Base-by-base conservation (phyloP, 352 stramenopile species). In the Pythium vanterpoolii region DNA sequence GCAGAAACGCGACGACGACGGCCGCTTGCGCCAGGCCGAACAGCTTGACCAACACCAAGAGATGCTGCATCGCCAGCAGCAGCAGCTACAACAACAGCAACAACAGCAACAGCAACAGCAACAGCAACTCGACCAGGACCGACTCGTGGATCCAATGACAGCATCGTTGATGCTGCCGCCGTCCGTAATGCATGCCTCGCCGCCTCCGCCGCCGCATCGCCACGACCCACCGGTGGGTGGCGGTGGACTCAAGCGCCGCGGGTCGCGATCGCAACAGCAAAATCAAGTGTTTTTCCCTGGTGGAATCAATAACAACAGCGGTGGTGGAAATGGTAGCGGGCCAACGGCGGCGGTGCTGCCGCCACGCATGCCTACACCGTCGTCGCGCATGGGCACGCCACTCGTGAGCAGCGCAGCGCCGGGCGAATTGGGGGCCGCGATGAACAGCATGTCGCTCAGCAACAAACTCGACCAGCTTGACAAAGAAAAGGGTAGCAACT, bases 381-480 rank as follows among this genome's bases (percentile, higher is more conserved):
- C 50, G 3, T 42, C 34, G 34, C 59, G 59, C 16, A 26, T 43
- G 14, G 51, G 43, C 31, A 66, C 59, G 21, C 59, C 59, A 18
- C 45, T 66, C 23, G 45, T 62, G 45, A 49, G 49, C 27, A 51
- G 24, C 13, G 40, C 50, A 24, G 16, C 51, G 1, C 26, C 31
- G 14, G 48, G 56, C 19, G 56, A 62, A 10, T 34, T 69, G 2
- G 33, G 42, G 19, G 31, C 60, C 3, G 56, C 54, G 16, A 72
- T 70, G 40, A n/a, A 30, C 23, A 47, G 56, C 21, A 49, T 67
- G 30, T 47, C 77, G 18, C 78, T 91, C 31, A 78, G 76, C 49
- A 89, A 74, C 69, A 87, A 86, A 50, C 73, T 91, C 7, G 82
- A 91, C 60, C 77, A 88, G 44, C 66, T 91, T 47, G 82, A 91